Evolutionary conservation across 768 basidiomycete species (phyloP).

Genomic region (Strobilomyces confusus): DNA sequence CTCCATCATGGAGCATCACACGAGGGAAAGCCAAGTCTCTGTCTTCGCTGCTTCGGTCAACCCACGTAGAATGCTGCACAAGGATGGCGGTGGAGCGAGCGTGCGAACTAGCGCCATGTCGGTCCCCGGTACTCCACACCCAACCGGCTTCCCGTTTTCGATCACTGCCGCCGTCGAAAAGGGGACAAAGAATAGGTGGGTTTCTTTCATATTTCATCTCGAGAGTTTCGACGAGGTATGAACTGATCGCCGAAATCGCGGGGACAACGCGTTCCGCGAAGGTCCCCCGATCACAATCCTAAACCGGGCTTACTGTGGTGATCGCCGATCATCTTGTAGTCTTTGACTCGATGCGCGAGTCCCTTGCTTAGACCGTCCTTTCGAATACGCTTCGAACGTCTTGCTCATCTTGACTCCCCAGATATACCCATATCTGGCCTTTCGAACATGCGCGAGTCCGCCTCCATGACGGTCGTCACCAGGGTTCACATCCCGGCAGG

Average conservation of each 20-base stretch:
- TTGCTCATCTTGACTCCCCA: constrained; percentile 27
- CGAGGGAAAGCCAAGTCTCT: constrained; percentile 46
- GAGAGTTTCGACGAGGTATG: not conserved
- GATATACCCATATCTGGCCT: constrained; percentile 97
- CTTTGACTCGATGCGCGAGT: not conserved
- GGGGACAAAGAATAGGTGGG: constrained; percentile 86
- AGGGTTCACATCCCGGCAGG: constrained; percentile 27
- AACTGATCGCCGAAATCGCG: not conserved
- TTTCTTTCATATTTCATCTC: constrained; percentile 5
- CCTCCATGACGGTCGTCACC: constrained; percentile 41
- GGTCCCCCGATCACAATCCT: not conserved
- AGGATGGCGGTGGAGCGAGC: not conserved
- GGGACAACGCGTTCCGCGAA: not conserved
- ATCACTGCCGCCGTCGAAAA: constrained; percentile 96
- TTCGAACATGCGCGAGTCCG: constrained; percentile 93
- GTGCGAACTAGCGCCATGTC: constrained; percentile 14
- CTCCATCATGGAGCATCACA: constrained; percentile 90
- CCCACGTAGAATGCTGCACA: constrained; percentile 6
- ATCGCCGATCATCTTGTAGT: not conserved
- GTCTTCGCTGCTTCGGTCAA: not conserved
- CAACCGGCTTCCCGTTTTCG: constrained; percentile 66
- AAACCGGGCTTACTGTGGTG: not conserved
- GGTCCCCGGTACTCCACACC: constrained; percentile 17
- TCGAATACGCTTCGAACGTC: not conserved
- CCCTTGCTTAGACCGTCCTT: not conserved